Base-by-base conservation (phyloP, 1,284 basidiomycete species). In the Xerocomus amazonicus region DNA sequence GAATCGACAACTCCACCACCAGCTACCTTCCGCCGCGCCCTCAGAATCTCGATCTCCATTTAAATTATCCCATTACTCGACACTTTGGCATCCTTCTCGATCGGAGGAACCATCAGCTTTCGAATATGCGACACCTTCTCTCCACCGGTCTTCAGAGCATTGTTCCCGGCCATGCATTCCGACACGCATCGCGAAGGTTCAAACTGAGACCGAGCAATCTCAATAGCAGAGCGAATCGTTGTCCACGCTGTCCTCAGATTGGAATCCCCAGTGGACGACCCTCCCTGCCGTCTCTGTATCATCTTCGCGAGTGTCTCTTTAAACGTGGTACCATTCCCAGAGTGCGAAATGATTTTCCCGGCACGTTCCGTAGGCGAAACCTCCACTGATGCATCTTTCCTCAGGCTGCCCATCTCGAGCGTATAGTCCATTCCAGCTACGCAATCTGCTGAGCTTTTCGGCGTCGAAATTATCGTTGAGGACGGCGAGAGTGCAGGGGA, bases 201-300 rank as follows among this genome's bases (percentile, higher is more conserved):
- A 23, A 59, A 41, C n/a, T 58, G 7, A 0, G 35, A n/a, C 13
- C 29, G 29, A n/a, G 41, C 16, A 27, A 33, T 14, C 14, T 31
- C 40, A 3, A 45, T 3, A 29, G 41, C 41, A 7, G 19, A 27
- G 14, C 9, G 23, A 23, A 45, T 14, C 4, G 26, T 10, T 7
- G 2, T 27, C n/a, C 16, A 12, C 1, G n/a, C 27, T 10, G 16
- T 10, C 10, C n/a, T n/a, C n/a, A 5, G 0, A 4, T 32, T 28
- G 6, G 28, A 10, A 38, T 14, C 14, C 8, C 9, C 13, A 4
- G 12, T 19, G 7, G 33, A n/a, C 2, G 40, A 43, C 17, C 14
- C 17, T 12, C 13, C 19, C 13, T 29, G 46, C 6, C 13, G 8
- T 29, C 6, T 17, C 4, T 35, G 26, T 12, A 41, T 32, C 32